Conservation (phyloP, 2,329 filamentous ascomycete genomes). For the Alternaria sp. region DNA sequence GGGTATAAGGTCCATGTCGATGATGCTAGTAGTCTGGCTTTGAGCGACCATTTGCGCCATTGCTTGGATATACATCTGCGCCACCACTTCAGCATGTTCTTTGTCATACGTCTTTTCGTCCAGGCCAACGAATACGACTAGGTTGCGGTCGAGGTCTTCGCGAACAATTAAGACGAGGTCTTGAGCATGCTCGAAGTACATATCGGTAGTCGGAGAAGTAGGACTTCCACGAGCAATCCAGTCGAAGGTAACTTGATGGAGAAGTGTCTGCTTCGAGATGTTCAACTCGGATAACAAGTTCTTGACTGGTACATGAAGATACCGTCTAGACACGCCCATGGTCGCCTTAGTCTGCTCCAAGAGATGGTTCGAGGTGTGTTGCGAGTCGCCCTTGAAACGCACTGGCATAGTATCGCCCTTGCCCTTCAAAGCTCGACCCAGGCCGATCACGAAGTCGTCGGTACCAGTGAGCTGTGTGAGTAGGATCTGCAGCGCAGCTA, state of each 20-base stretch:
- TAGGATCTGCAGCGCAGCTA: constrained; percentile 3
- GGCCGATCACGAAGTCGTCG: constrained; percentile 2
- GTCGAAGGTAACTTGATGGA: constrained; percentile 1
- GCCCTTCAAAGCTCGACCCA: not conserved
- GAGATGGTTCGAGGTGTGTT: not conserved
- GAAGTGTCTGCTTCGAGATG: not conserved
- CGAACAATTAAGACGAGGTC: not conserved
- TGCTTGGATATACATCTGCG: not conserved
- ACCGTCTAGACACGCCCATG: not conserved
- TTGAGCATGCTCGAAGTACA: not conserved
- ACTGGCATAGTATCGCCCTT: constrained; percentile 1
- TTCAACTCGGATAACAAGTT: not conserved
- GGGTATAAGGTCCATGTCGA: not conserved
- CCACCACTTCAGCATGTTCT: not conserved
- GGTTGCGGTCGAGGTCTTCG: not conserved
- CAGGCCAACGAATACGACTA: not conserved
- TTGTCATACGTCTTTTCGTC: not conserved
- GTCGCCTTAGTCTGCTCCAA: not conserved
- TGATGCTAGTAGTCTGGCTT: not conserved
- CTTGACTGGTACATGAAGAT: not conserved
- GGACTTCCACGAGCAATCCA: not conserved
- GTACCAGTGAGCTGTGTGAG: constrained; percentile 1
- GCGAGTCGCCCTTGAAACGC: not conserved
- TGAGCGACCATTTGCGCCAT: not conserved
- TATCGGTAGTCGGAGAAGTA: not conserved